Evolutionary conservation across 768 basidiomycete species (phyloP).

Genomic region (Pulveroboletus sp.): DNA sequence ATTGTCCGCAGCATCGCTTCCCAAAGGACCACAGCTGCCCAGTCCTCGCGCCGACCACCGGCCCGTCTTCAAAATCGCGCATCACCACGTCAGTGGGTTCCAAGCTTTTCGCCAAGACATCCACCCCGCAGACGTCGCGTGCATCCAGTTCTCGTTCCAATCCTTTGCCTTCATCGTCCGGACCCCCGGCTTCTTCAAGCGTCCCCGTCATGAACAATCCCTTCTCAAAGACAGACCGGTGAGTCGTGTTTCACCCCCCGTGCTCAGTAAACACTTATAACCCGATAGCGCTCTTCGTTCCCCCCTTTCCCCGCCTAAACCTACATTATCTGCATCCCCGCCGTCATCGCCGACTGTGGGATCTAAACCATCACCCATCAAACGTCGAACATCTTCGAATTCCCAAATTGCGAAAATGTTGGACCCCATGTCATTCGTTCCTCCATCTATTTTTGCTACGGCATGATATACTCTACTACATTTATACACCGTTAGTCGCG

Average conservation of each 20-base stretch:
- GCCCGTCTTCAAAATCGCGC: conserved; percentile 14
- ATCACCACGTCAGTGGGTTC: conserved; percentile 1
- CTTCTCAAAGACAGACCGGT: conserved; percentile 60
- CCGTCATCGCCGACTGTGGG: conserved; percentile 6
- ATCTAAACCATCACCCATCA: conserved; percentile 16
- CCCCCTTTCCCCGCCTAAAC: conserved; percentile 22
- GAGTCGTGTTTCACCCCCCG: conserved; percentile 33
- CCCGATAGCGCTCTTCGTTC: conserved; percentile 44
- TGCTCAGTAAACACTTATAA: conserved; percentile 60
- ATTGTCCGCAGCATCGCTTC: conserved; percentile 77
- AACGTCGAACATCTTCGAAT: conserved; percentile 31
- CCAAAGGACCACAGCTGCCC: conserved; percentile 65
- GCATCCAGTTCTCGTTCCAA: conserved; percentile 1
- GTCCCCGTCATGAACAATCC: conserved; percentile 27
- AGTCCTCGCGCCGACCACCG: conserved; percentile 10
- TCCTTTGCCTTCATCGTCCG: conserved; percentile 7
- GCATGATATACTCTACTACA: conserved; percentile 45
- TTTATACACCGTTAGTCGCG: conserved; percentile 47
- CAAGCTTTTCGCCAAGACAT: conserved; percentile 6
- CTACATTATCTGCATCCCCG: conserved; percentile 1
- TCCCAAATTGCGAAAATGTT: conserved; percentile 33
- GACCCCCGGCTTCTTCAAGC: conserved; percentile 12
- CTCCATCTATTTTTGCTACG: conserved; percentile 61
- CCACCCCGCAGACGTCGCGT: conserved; percentile 5
- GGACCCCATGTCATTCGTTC: conserved; percentile 50